Evolutionary conservation across 805 yeast genomes (phyloP), one percentile per base, ranked within the genome.

Genomic region (Debaryomyces tyrocola): DNA sequence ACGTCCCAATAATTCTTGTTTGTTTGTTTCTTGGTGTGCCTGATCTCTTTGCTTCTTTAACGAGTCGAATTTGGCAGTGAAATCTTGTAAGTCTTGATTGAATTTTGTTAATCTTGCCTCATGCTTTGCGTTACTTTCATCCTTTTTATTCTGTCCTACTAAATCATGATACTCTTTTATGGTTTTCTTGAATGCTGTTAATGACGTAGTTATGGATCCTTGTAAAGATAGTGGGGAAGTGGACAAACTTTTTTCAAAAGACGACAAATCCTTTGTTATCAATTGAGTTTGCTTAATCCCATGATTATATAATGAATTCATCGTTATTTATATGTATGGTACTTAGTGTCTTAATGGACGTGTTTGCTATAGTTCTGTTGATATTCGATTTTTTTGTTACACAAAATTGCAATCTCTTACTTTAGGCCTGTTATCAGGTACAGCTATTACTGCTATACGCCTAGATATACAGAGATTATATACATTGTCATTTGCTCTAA

Each of bases 291-390:
- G 97, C 64, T 89, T 90, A 45, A 87, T 75, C 7, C 96, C 97
- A 64, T 89, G 96, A 68, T 89, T 92, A 69, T 85, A 90, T 43
- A 91, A 74, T 21, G 96, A 84, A 68, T 90, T 91, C 98, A 64
- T 64, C 12, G 20, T 42, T 33, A 37, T 31, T 33, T 27, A 18
- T 14, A 31, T 12, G 34, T 31, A 8, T n/a, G 7, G n/a, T 11
- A 31, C 17, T 14, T 31, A 5, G 5, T 21, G 40, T 24, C 4
- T 37, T 37, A 5, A 21, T 18, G 28, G 15, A 27, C 34, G 31
- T 27, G 33, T 27, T 28, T 24, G 15, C 20, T 33, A 20, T 27
- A 28, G 7, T 14, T 21, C 31, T 31, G 37, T 31, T 31, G 15
- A 15, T 21, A 37, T 9, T 37, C 14, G 14, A n/a, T 7, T 21